phyloP scores from a whole-genome alignment of 177 flowering plant species.

The Vitis hybrid region DNA sequence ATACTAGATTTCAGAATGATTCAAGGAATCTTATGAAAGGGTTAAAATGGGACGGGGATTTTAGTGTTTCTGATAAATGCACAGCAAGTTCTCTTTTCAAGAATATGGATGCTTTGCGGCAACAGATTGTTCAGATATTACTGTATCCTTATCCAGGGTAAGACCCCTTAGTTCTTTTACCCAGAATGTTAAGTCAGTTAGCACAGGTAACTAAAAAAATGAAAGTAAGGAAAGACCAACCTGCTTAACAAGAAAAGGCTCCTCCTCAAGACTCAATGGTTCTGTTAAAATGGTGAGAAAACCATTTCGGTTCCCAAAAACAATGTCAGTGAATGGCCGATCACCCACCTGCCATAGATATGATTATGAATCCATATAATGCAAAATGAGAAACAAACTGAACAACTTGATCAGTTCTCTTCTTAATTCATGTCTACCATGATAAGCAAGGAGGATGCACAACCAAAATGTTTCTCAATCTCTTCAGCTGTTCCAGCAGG shows the following conservation, averaged over 20 bases:
- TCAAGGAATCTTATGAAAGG: too few species aligned
- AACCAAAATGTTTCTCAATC: conserved; percentile 78
- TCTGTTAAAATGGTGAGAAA: conserved; percentile 74
- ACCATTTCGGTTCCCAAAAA: conserved; percentile 89
- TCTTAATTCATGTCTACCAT: conserved; percentile 47
- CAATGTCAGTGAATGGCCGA: conserved; percentile 87
- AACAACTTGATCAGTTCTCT: background rate
- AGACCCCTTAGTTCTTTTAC: too few species aligned
- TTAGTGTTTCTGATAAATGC: too few species aligned
- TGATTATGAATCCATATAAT: background rate
- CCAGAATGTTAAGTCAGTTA: background rate
- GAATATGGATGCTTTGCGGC: too few species aligned
- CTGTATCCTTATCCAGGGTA: too few species aligned
- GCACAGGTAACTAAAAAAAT: background rate
- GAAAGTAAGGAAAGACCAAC: conserved; percentile 34
- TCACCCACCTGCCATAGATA: conserved; percentile 74
- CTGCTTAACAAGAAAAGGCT: conserved; percentile 83
- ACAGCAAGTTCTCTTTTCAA: too few species aligned
- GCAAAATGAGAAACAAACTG: background rate
- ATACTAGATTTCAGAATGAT: too few species aligned
- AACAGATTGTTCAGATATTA: too few species aligned
- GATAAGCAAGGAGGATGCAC: conserved; percentile 58
- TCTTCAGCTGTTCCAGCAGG: conserved; percentile 89
- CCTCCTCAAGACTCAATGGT: conserved; percentile 67
- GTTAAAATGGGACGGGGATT: too few species aligned